Conservation (phyloP, 495 filamentous ascomycete species). For the Friedmanniomyces endolithicus region DNA sequence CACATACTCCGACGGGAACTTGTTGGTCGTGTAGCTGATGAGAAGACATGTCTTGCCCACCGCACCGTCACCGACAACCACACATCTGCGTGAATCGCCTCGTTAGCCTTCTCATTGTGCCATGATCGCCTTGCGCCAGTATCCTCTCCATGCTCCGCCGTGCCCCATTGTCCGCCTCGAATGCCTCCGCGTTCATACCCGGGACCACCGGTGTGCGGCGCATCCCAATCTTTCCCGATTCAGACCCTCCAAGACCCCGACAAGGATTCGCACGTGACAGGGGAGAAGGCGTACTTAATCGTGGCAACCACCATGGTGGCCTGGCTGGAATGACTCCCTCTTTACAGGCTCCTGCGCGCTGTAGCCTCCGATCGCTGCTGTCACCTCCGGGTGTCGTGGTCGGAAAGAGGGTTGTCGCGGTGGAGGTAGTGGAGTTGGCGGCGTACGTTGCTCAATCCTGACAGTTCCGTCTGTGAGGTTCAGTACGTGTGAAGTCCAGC, state of each 20-base stretch:
- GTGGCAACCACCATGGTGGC: conserved; percentile 67
- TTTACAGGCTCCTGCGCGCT: not conserved
- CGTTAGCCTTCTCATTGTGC: not conserved
- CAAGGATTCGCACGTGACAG: not conserved
- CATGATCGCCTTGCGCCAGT: not conserved
- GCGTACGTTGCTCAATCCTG: not conserved
- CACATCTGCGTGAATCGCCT: conserved; percentile 50
- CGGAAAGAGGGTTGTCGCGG: not conserved
- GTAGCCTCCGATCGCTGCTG: not conserved
- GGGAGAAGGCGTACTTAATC: conserved; percentile 55
- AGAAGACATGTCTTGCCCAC: conserved; percentile 97
- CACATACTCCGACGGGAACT: conserved; percentile 98
- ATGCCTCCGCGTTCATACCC: not conserved
- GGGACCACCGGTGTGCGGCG: not conserved
- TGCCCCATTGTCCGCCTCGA: not conserved
- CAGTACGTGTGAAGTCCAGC: not conserved
- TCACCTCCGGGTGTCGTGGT: not conserved
- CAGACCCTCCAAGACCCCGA: not conserved
- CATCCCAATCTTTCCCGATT: not conserved
- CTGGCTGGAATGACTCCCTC: not conserved
- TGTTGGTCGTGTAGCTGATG: conserved; percentile 99
- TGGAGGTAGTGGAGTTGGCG: not conserved
- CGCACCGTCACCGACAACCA: conserved; percentile 97
- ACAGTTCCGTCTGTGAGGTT: not conserved
- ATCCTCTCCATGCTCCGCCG: not conserved